phyloP scores from a whole-genome alignment of 2,329 filamentous ascomycete genomes.

The Fusarium devonianum region DNA sequence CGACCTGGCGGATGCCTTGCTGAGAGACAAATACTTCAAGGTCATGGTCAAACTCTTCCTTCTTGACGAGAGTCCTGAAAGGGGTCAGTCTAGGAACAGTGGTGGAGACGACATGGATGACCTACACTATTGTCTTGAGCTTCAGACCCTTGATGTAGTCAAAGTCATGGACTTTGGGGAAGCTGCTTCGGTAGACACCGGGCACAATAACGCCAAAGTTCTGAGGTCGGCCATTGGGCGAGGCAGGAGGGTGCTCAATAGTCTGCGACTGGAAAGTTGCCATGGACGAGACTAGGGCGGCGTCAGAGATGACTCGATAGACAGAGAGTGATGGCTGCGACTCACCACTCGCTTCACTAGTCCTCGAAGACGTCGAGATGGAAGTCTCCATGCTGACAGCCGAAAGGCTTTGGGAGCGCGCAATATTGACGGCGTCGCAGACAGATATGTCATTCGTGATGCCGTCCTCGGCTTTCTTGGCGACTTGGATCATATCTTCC shows the following conservation, averaged over 20 bases:
- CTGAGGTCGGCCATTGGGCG: slow-evolving; percentile 53
- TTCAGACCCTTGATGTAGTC: slow-evolving; percentile 71
- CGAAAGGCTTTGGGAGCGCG: slow-evolving; percentile 28
- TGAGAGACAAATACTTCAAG: slow-evolving; percentile 68
- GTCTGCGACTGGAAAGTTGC: slow-evolving; percentile 21
- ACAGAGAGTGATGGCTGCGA: neutral
- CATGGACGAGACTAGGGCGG: slow-evolving; percentile 26
- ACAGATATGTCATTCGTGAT: slow-evolving; percentile 18
- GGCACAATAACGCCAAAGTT: slow-evolving; percentile 82
- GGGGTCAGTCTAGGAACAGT: slow-evolving; percentile 18
- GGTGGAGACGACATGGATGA: slow-evolving; percentile 24
- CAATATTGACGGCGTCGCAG: slow-evolving; percentile 25
- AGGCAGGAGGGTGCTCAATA: slow-evolving; percentile 32
- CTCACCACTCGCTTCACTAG: slow-evolving; percentile 34
- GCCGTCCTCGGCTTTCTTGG: slow-evolving; percentile 39
- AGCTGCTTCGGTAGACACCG: slow-evolving; percentile 83
- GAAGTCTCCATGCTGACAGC: slow-evolving; percentile 22
- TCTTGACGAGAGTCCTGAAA: slow-evolving; percentile 67
- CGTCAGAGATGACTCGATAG: slow-evolving; percentile 12
- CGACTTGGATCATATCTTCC: slow-evolving; percentile 38
- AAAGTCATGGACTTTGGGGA: slow-evolving; percentile 75
- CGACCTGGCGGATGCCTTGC: slow-evolving; percentile 74
- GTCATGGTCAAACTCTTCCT: slow-evolving; percentile 61
- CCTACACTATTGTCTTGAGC: slow-evolving; percentile 82
- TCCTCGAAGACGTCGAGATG: slow-evolving; percentile 14